Evolutionary conservation across 2,329 filamentous ascomycete species (phyloP).

Genomic region (Xylaria sp.): DNA sequence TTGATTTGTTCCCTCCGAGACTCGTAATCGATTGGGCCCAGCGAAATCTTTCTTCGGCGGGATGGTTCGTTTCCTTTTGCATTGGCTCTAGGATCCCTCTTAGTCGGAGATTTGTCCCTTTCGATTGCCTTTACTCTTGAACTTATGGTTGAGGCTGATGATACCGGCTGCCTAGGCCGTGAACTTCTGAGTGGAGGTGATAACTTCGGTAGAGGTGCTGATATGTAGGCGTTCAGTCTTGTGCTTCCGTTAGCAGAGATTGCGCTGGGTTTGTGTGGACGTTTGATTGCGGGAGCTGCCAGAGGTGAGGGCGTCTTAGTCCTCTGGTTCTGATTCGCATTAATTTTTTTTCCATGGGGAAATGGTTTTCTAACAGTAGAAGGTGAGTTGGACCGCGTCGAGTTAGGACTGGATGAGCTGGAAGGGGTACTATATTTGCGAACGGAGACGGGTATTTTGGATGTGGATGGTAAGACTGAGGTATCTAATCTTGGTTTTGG

Average conservation of each 20-base stretch:
- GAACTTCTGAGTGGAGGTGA: slow-evolving; percentile 84
- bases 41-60: slow-evolving; percentile 60
- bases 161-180: slow-evolving; percentile 79
- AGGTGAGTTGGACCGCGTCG: slow-evolving; percentile 63
- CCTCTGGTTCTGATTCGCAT: slow-evolving; percentile 40
- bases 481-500: slow-evolving; percentile 44
- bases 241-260: slow-evolving; percentile 58
- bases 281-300: slow-evolving; percentile 44
- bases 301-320: slow-evolving; percentile 52
- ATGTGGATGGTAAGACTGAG: slow-evolving; percentile 42
- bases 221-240: slow-evolving; percentile 75
- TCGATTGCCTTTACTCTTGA: slow-evolving; percentile 71
- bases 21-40: slow-evolving; percentile 84
- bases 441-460: slow-evolving; percentile 54
- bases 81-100: slow-evolving; percentile 40
- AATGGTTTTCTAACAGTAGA: slow-evolving; percentile 51
- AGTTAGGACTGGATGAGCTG: slow-evolving; percentile 54
- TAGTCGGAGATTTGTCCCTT: slow-evolving; percentile 54
- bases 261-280: slow-evolving; percentile 48
- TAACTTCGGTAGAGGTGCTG: slow-evolving; percentile 70
- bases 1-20: slow-evolving; percentile 82
- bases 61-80: slow-evolving; percentile 47
- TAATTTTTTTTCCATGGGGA: slow-evolving; percentile 49
- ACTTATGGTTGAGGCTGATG: slow-evolving; percentile 72
- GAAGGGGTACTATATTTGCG: slow-evolving; percentile 52